Base-by-base conservation (phyloP, 2,329 filamentous ascomycete species). In the Colletotrichum melonis region DNA sequence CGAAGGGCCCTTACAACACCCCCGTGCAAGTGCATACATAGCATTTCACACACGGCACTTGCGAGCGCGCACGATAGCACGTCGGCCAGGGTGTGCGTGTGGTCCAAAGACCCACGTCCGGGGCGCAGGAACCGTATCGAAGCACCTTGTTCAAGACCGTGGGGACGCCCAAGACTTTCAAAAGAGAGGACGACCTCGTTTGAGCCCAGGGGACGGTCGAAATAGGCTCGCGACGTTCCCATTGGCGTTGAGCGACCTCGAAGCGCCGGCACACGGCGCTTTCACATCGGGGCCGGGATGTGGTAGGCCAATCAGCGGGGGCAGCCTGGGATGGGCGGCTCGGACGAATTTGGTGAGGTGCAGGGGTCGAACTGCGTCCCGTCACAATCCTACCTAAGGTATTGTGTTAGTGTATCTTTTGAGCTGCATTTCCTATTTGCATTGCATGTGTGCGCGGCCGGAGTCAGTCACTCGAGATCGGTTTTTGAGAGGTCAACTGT, bases 231-330 rank as follows among this genome's bases (percentile, higher is more conserved):
- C 46, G 63, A 38, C 59, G 58, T 54, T 73, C 28, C 52, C 60
- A 76, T 76, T 76, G 75, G 74, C 52, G 74, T 63, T 63, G 60
- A 63, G 42, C 35, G 42, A 38, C 56, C 74, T 76, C 67, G 74
- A 76, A 75, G 75, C 75, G 75, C 75, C 67, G 68, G 65, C 58
- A 67, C 55, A 67, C 59, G 63, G 74, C 75, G 73, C 71, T 67
- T 74, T 75, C 64, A 74, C 67, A 66, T 73, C 62, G 54, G 57
- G 52, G 63, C 73, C 67, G 66, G 75, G 63, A 49, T 56, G 30
- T 11, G n/a, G 4, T 30, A 24, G 49, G 28, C 75, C 75, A 76
- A 76, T 76, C 60, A 74, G 62, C 26, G 52, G 38, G 19, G 14
- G 54, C 30, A 19, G 26, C 42, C 60, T 26, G 62, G 64, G 69